These are phyloP conservation scores for Aegilops tauschii DNA, from an alignment of 176 grass and related monocot genomes.

Conservation along the genomic window DNA sequence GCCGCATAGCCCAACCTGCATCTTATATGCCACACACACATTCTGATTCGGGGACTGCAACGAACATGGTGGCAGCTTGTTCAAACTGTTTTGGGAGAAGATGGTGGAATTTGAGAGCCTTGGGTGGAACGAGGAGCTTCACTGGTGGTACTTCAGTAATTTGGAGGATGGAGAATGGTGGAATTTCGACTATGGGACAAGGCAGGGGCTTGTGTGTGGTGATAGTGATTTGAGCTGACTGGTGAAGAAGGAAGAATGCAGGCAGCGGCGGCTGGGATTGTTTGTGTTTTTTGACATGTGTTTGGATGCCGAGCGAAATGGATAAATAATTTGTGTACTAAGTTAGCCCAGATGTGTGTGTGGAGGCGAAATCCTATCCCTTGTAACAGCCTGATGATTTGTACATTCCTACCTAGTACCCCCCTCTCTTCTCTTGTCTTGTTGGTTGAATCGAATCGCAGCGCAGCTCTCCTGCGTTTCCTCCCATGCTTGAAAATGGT, in stretches of 20 bases:
- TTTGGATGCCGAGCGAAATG: background rate
- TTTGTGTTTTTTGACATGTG: conserved; percentile 3
- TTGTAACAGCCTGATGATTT: conserved; percentile 40
- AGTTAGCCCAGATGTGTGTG: background rate
- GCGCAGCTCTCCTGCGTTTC: conserved; percentile 33
- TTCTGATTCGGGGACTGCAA: background rate
- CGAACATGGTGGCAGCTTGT: too few relatives aligned
- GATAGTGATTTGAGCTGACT: background rate
- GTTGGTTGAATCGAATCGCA: conserved; percentile 28
- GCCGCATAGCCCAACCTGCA: conserved; percentile 12
- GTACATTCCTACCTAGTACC: conserved; percentile 24
- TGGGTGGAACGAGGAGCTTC: background rate
- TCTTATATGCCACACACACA: background rate
- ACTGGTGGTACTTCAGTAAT: background rate
- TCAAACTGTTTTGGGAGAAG: background rate
- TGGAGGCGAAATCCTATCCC: conserved; percentile 21
- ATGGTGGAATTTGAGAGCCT: background rate
- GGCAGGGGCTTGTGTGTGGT: background rate
- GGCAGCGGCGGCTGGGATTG: background rate
- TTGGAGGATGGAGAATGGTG: background rate
- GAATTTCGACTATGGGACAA: background rate
- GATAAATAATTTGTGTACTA: conserved; percentile 34
- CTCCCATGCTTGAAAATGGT: background rate
- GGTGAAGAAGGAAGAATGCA: background rate
- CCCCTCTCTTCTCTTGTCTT: background rate